These are phyloP conservation scores for Penicillium sp. DNA, from an alignment of 2,329 filamentous ascomycete genomes.

Conservation along the genomic window DNA sequence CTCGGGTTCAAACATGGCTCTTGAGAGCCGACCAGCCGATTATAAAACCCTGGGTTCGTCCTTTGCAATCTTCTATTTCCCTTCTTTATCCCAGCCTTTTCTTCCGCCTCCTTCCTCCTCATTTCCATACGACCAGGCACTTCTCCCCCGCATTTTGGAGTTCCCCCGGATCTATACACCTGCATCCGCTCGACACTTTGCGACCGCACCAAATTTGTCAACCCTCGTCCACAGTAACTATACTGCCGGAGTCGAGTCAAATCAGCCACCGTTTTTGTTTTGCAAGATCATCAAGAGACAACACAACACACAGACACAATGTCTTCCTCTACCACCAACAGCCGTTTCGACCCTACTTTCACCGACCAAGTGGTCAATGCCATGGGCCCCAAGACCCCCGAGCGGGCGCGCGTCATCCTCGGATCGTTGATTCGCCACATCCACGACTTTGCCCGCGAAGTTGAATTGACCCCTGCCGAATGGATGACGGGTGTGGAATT, in stretches of 20 bases:
- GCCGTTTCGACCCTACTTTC: conserved; percentile 61
- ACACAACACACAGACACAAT: conserved; percentile 8
- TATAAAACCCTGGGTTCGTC: too few species aligned
- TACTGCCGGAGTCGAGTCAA: too few species aligned
- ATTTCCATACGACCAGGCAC: neutral
- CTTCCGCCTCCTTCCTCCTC: neutral
- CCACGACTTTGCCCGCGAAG: conserved; percentile 72
- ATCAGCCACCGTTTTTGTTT: too few species aligned
- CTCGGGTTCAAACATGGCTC: neutral
- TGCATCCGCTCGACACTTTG: neutral
- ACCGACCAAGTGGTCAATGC: conserved; percentile 66
- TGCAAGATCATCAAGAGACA: too few species aligned
- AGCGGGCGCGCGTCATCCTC: conserved; percentile 60
- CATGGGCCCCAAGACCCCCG: conserved; percentile 63
- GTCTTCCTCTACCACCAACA: conserved; percentile 14
- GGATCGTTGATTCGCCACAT: conserved; percentile 62
- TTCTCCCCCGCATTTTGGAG: neutral
- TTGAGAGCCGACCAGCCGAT: neutral
- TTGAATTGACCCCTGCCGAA: conserved; percentile 69
- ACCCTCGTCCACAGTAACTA: too few species aligned
- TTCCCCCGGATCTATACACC: neutral
- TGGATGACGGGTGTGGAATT: conserved; percentile 71
- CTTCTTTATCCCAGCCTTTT: neutral
- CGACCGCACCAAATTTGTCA: neutral
- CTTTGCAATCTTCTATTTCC: neutral